Percentiles rank a stretch among this genome's conserved stretches.
Evolutionary conservation across 1,284 basidiomycete species (phyloP).

Genomic region (Puccinia coronata): DNA sequence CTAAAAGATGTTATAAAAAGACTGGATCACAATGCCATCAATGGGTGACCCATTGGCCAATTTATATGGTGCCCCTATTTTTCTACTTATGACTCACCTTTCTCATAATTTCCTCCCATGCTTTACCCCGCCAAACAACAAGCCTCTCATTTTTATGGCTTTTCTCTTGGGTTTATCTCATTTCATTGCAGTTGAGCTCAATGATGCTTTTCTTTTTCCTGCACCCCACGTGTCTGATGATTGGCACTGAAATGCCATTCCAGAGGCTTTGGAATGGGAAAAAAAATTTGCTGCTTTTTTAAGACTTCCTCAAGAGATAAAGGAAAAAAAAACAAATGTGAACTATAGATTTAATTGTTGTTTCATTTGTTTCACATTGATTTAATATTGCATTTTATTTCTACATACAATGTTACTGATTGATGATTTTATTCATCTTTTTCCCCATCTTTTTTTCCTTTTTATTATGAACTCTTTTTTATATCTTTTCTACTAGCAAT

Average conservation of each 20-base stretch:
- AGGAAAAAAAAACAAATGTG: too few relatives aligned
- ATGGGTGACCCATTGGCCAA: not conserved
- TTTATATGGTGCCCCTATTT: not conserved
- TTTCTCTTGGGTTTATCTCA: not conserved
- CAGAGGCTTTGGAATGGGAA: too few relatives aligned
- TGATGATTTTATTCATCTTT: too few relatives aligned
- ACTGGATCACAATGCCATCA: not conserved
- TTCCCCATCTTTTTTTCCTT: too few relatives aligned
- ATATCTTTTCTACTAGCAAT: too few relatives aligned
- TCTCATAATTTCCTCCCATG: not conserved
- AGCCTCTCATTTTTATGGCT: too few relatives aligned
- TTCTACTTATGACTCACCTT: not conserved
- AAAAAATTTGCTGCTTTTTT: not conserved
- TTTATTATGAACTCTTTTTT: too few relatives aligned
- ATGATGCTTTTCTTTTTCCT: not conserved
- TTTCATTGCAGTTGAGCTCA: not conserved
- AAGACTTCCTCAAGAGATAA: not conserved
- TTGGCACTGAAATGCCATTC: not conserved
- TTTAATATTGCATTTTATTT: too few relatives aligned
- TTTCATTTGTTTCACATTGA: too few relatives aligned
- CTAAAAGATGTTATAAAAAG: not conserved
- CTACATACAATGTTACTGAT: too few relatives aligned
- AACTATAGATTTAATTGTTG: too few relatives aligned
- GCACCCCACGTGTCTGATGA: not conserved
- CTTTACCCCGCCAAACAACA: conserved; percentile 14